Base-by-base conservation (phyloP, 495 filamentous ascomycete species). In the Aspergillus cavernicola region DNA sequence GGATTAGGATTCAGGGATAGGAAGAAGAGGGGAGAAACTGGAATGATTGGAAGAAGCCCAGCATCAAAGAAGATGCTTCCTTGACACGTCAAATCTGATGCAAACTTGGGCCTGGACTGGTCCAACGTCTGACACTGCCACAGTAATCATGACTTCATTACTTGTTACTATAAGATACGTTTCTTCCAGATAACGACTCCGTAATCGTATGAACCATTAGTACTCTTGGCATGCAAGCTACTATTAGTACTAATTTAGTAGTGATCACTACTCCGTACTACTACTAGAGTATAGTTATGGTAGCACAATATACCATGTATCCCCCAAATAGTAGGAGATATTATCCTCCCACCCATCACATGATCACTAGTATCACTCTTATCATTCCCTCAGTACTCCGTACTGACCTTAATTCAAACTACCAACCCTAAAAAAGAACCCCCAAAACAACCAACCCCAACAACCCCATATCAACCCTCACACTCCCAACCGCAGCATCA, bases 51-150 rank as follows among this genome's bases (percentile, higher is more conserved):
- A 31, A 37, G n/a, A n/a, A n/a, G n/a, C n/a, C n/a, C 48, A 51
- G 24, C 36, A 41, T 19, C 31, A 22, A 50, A 31, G 31, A 32
- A 50, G 36, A 38, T 19, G 43, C 15, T 46, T 32, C n/a, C 43
- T 20, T 47, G 46, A 50, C 46, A 60, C 47, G 54, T 61, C 58
- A 56, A 61, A 61, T 61, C 53, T 51, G 18, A 32, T 49, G 41
- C 44, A 50, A 53, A 60, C n/a, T 66, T 39, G 52, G 57, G 57
- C 52, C 53, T 56, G 58, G 58, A 53, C 57, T 56, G 53, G 57
- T 39, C 57, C 49, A 58, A 26, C 28, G 24, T 29, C 24, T 33
- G 42, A 33, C 15, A 29, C 24, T 31, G 33, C 15, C 16, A 39
- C 46, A 5, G 42, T 50, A 50, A 50, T 50, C 33, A 50, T 50